Conservation (phyloP, 2,329 filamentous ascomycete genomes). For the Fusarium sp. region DNA sequence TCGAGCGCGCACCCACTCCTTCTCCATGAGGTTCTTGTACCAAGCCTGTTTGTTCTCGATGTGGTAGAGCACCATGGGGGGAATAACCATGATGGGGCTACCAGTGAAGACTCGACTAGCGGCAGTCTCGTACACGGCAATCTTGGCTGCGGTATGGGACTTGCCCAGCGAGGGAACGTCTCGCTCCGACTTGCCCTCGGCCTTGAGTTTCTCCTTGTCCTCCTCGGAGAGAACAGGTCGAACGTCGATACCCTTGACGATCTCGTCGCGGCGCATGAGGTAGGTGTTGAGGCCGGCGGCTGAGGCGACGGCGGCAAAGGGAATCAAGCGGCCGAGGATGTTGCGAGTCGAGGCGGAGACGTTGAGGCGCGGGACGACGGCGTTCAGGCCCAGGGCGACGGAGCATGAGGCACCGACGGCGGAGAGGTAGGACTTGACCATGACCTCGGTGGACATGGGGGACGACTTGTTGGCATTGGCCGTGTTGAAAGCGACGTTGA, state of each 20-base stretch:
- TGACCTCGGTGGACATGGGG: slow-evolving; percentile 81
- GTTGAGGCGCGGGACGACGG: slow-evolving; percentile 86
- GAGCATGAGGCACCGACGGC: slow-evolving; percentile 94
- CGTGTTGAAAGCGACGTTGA: slow-evolving; percentile 98
- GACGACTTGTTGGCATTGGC: slow-evolving; percentile 99
- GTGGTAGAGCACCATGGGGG: slow-evolving; percentile 85
- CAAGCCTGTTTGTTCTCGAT: slow-evolving; percentile 70
- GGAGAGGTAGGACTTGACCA: slow-evolving; percentile 90
- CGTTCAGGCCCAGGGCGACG: slow-evolving; percentile 92
- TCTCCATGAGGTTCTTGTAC: slow-evolving; percentile 62
- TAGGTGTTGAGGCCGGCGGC: slow-evolving; percentile 96
- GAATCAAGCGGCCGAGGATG: slow-evolving; percentile 87
- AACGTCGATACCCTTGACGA: slow-evolving; percentile 90
- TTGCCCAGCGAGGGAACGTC: slow-evolving; percentile 82
- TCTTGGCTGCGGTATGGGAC: slow-evolving; percentile 85
- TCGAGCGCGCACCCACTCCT: slow-evolving; percentile 81
- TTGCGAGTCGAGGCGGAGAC: slow-evolving; percentile 80
- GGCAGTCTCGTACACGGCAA: slow-evolving; percentile 94
- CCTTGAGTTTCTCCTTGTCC: slow-evolving; percentile 70
- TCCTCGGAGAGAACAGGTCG: slow-evolving; percentile 82
- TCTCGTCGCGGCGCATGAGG: slow-evolving; percentile 97
- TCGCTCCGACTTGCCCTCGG: slow-evolving; percentile 71
- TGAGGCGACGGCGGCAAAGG: slow-evolving; percentile 93
- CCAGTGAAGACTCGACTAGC: slow-evolving; percentile 92
- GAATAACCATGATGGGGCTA: slow-evolving; percentile 96